Evolutionary conservation across 2,329 filamentous ascomycete genomes (phyloP), one percentile per base, ranked within the genome.

Genomic region (Orbilia brochopaga): DNA sequence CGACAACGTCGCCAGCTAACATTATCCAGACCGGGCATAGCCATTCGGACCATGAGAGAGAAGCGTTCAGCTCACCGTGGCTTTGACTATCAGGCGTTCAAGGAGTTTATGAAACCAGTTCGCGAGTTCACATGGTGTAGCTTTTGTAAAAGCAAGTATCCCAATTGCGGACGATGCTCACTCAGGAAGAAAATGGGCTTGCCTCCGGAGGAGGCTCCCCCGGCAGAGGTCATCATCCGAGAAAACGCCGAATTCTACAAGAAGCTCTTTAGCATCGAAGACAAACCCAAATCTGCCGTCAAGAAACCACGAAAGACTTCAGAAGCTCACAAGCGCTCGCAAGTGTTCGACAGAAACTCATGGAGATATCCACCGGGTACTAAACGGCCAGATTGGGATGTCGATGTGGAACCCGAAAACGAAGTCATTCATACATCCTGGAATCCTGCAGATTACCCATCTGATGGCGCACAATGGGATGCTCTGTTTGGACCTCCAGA

Each of bases 361-460:
- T n/a, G n/a, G n/a, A 1, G 42, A n/a, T 69, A 62, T 15, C 65
- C 65, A 10, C 27, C 21, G 11, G 63, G 63, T 5, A 24, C 19
- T 5, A 21, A 50, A 13, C 58, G 58, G 2, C 65, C 65, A 8
- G 58, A 48, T 3, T 69, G 65, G 65, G 65, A 69, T 35, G 27
- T 53, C 15, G 44, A 44, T 2, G 4, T 32, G 3, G 44, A 48
- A 4, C 27, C 19, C 4, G 27, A 17, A 11, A 8, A 32, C 8
- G 35, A 44, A 21, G 5, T 15, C 13, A 13, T 42, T 13, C 62
- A 58, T 50, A n/a, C 35, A 10, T 46, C 44, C 2, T 69, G 65
- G 65, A 19, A 46, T 23, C 19, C 35, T 1, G 23, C 27, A 23
- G 52, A 69, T 7, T 23, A 32, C 5, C 48, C 62, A 15, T 40